Percentiles rank a stretch among this genome's conserved stretches.
Evolutionary conservation across 2,329 filamentous ascomycete species (phyloP).

Genomic region (Pseudogymnoascus sp.): DNA sequence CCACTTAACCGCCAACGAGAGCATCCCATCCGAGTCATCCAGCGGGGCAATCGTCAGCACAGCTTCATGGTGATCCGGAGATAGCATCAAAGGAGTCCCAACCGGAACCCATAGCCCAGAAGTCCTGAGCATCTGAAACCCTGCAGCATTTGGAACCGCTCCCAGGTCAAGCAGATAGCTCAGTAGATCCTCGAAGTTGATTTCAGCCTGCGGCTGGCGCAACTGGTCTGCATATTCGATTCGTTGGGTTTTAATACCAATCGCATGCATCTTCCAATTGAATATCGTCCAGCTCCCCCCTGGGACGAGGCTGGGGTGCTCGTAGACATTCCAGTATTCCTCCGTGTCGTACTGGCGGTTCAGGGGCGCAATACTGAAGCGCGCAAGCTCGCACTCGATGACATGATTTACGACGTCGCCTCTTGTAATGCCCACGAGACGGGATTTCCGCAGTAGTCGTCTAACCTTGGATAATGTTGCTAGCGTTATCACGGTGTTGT

Average conservation of each 20-base stretch:
- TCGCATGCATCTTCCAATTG: conserved; percentile 55
- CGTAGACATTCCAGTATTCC: conserved; percentile 50
- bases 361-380: conserved; percentile 53
- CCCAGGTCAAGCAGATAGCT: conserved; percentile 56
- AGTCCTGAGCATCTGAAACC: conserved; percentile 47
- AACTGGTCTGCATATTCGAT: conserved; percentile 50
- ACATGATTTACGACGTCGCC: conserved; percentile 57
- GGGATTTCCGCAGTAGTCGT: conserved; percentile 46
- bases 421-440: conserved; percentile 50
- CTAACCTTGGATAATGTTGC: conserved; percentile 52
- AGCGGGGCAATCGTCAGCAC: conserved; percentile 46
- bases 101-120: conserved; percentile 53
- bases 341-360: conserved; percentile 44
- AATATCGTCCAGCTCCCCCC: conserved; percentile 58
- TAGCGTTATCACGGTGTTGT: conserved; percentile 54
- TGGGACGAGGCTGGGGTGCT: conserved; percentile 43
- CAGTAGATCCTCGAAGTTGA: conserved; percentile 51
- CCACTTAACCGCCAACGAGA: conserved; percentile 51
- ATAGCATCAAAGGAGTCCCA: conserved; percentile 47
- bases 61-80: conserved; percentile 39
- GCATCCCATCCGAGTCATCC: conserved; percentile 51
- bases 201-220: conserved; percentile 37
- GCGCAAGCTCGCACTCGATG: conserved; percentile 57
- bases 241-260: conserved; percentile 53
- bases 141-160: conserved; percentile 49